phyloP scores from a whole-genome alignment of 2,329 filamentous ascomycete species.

The Lecanosticta acicola region DNA sequence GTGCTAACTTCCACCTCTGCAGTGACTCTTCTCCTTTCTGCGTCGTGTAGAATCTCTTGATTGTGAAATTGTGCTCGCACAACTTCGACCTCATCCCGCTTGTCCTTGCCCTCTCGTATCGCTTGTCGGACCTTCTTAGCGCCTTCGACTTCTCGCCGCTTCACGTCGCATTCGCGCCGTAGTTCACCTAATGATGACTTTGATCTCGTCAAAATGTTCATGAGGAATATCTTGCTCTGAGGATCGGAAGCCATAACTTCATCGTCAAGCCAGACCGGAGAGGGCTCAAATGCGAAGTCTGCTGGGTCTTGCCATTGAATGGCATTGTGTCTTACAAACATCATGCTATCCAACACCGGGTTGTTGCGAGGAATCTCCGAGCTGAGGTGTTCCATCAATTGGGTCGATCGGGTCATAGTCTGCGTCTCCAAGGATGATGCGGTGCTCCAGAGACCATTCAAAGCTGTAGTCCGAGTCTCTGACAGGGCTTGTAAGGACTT shows the following conservation, averaged over 20 bases:
- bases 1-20: slow-evolving; percentile 91
- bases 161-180: slow-evolving; percentile 77
- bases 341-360: slow-evolving; percentile 87
- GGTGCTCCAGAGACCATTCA: slow-evolving; percentile 80
- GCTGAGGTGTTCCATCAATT: slow-evolving; percentile 65
- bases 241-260: slow-evolving; percentile 81
- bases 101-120: slow-evolving; percentile 77
- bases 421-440: slow-evolving; percentile 74
- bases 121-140: slow-evolving; percentile 67
- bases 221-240: slow-evolving; percentile 78
- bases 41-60: slow-evolving; percentile 78
- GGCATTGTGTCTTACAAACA: slow-evolving; percentile 94
- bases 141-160: slow-evolving; percentile 75
- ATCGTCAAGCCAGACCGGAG: slow-evolving; percentile 95
- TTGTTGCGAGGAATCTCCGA: slow-evolving; percentile 82
- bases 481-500: slow-evolving; percentile 79
- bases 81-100: slow-evolving; percentile 80
- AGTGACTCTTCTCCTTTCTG: slow-evolving; percentile 76
- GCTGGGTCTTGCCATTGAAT: slow-evolving; percentile 72
- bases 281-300: slow-evolving; percentile 85
- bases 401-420: slow-evolving; percentile 69
- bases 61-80: slow-evolving; percentile 76
- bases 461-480: slow-evolving; percentile 75
- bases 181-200: slow-evolving; percentile 77
- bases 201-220: slow-evolving; percentile 86